A percentile compares a stretch with the other conserved stretches of the same genome.
Evolutionary conservation across 1,284 basidiomycete species (phyloP).

Genomic region (Melampsora americana): DNA sequence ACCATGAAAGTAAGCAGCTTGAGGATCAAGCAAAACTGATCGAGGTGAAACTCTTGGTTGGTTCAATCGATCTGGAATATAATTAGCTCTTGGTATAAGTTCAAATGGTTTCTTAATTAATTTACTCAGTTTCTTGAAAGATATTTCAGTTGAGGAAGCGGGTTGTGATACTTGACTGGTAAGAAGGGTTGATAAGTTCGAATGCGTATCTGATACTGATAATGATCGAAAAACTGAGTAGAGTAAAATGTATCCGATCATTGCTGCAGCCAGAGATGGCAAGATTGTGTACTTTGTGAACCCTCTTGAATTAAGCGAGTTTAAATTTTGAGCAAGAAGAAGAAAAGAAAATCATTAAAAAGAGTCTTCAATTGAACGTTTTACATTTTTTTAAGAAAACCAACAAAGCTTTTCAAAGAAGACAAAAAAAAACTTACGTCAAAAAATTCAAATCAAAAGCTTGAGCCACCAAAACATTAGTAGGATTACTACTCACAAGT

Average conservation of each 20-base stretch:
- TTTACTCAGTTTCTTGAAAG: not conserved
- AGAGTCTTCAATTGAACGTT: too few relatives aligned
- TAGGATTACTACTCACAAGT: conserved; percentile 49
- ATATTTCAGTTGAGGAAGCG: not conserved
- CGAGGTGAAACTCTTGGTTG: conserved; percentile 29
- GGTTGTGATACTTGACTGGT: not conserved
- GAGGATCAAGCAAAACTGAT: conserved; percentile 57
- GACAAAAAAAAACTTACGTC: conserved; percentile 26
- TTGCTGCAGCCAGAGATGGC: conserved; percentile 25
- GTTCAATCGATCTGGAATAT: conserved; percentile 36
- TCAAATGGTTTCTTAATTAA: not conserved
- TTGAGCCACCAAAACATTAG: conserved; percentile 42
- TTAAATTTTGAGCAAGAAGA: not conserved
- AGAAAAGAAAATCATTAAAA: not conserved
- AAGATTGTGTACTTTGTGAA: conserved; percentile 43
- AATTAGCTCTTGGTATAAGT: conserved; percentile 31
- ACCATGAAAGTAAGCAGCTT: conserved; percentile 60
- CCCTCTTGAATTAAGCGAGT: conserved; percentile 2
- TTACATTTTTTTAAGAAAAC: too few relatives aligned
- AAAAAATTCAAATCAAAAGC: conserved; percentile 42
- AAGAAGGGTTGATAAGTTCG: conserved; percentile 13
- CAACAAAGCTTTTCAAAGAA: too few relatives aligned
- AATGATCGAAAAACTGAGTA: conserved; percentile 21
- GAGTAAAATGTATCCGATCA: conserved; percentile 31
- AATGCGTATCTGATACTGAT: conserved; percentile 18